Evolutionary conservation across 2,329 filamentous ascomycete genomes (phyloP), one percentile per base, ranked within the genome.

Genomic region (Exophiala calicioides): DNA sequence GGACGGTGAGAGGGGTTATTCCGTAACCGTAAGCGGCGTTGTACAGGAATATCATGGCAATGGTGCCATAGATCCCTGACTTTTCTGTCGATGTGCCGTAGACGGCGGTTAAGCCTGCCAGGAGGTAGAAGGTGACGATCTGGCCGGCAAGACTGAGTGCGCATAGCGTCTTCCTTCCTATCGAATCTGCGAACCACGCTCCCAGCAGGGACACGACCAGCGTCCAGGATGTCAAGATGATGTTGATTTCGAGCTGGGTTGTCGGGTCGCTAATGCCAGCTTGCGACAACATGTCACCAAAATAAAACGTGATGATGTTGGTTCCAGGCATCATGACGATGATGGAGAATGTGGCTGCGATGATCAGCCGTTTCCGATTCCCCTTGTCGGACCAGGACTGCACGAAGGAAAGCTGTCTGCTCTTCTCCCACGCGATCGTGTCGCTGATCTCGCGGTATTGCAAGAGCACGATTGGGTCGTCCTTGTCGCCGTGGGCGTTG

Each of bases 201-300:
- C 74, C 75, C 1, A 59, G 23, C 0, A 78, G 54, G 19, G 67
- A 60, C 40, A 68, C 68, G 5, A 63, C 58, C 0, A 79, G 61
- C 38, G 72, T 77, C 68, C 69, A 79, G 3, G 67, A 69, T 43
- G 76, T 77, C 9, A 79, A 61, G 2, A 77, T 69, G 29, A 79
- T 70, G 35, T 78, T 79, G 69, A 67, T 53, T 73, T 62, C 62
- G 1, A 77, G 64, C 46, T 78, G 75, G 1, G 68, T 66, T 3
- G 62, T 65, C 0, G 64, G 56, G 47, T 72, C 61, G 1, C 64
- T 70, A 31, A 78, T 69, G 2, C 74, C 75, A 3, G 74, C 74
- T n/a, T 66, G 69, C 24, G 39, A 16, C 29, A 78, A 65, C 58
- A 73, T 70, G 1, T 59, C 52, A 2, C 71, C 69, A 5, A 74